phyloP scores from a whole-genome alignment of 495 filamentous ascomycete genomes.

The Jackrogersella multiformis region DNA sequence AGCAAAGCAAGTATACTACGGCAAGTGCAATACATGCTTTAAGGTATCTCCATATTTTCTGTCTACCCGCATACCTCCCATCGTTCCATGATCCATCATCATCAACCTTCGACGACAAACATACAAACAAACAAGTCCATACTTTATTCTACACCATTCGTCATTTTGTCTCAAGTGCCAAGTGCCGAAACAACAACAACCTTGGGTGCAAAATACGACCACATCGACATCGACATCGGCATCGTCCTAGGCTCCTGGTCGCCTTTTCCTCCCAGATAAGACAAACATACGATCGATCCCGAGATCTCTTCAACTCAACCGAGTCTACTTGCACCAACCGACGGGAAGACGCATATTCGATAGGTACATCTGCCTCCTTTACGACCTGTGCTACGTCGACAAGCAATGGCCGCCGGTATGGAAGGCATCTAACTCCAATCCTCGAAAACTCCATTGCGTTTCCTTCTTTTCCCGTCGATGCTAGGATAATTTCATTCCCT shows the following conservation, averaged over 20 bases:
- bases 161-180: conserved; percentile 23
- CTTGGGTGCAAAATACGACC: background rate
- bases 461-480: background rate
- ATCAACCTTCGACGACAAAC: conserved; percentile 13
- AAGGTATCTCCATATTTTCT: conserved; percentile 7
- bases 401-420: conserved; percentile 24
- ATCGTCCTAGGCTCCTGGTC: too few species aligned
- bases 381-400: conserved; percentile 17
- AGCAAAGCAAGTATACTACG: too few species aligned
- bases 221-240: too few species aligned
- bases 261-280: conserved; percentile 1
- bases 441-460: conserved; percentile 1
- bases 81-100: background rate
- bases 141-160: conserved; percentile 5
- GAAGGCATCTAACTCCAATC: conserved; percentile 21
- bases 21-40: background rate
- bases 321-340: conserved; percentile 17
- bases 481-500: conserved; percentile 9
- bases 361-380: conserved; percentile 9
- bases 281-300: conserved; percentile 21
- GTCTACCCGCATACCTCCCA: conserved; percentile 5
- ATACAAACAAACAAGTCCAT: conserved; percentile 17
- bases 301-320: conserved; percentile 6
- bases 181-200: conserved; percentile 1
- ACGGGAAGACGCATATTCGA: conserved; percentile 33